Conservation (phyloP, 306 rosid species). For the Luffa aegyptiaca region DNA sequence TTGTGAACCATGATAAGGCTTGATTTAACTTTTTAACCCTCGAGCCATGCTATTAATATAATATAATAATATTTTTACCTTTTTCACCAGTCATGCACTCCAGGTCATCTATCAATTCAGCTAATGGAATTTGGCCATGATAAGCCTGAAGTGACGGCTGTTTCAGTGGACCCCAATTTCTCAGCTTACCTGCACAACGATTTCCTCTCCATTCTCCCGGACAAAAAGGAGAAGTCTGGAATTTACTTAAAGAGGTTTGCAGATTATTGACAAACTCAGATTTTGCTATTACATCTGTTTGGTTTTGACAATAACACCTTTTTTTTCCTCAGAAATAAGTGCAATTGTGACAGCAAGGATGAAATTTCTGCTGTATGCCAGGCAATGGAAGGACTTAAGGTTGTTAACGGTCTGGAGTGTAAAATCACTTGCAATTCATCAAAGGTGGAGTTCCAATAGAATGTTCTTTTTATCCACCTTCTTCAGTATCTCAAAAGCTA, state of each 20-base stretch:
- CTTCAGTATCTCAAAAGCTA: neutral
- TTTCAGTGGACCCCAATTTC: constrained; percentile 86
- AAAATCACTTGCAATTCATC: constrained; percentile 90
- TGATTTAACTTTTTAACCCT: neutral
- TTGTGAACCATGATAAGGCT: neutral
- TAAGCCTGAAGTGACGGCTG: constrained; percentile 82
- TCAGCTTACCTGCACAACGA: constrained; percentile 77
- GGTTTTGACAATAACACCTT: neutral
- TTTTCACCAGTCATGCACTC: constrained; percentile 48
- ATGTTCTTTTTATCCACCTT: neutral
- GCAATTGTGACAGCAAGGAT: constrained; percentile 34
- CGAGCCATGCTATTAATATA: neutral
- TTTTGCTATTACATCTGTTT: neutral
- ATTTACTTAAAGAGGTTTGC: constrained; percentile 55
- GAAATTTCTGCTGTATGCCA: constrained; percentile 50
- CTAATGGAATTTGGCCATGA: constrained; percentile 81
- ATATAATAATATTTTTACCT: constrained; percentile 7
- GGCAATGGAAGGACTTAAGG: constrained; percentile 68
- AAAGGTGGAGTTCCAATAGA: constrained; percentile 37
- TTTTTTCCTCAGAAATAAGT: constrained; percentile 54
- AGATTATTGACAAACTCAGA: neutral
- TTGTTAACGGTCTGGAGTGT: constrained; percentile 88
- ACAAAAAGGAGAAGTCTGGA: constrained; percentile 59
- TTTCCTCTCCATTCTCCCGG: constrained; percentile 50
- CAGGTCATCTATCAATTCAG: constrained; percentile 58